Evolutionary conservation across 2,329 filamentous ascomycete species (phyloP), one percentile per base, ranked within the genome.

Genomic region (Blumeriella jaapii): DNA sequence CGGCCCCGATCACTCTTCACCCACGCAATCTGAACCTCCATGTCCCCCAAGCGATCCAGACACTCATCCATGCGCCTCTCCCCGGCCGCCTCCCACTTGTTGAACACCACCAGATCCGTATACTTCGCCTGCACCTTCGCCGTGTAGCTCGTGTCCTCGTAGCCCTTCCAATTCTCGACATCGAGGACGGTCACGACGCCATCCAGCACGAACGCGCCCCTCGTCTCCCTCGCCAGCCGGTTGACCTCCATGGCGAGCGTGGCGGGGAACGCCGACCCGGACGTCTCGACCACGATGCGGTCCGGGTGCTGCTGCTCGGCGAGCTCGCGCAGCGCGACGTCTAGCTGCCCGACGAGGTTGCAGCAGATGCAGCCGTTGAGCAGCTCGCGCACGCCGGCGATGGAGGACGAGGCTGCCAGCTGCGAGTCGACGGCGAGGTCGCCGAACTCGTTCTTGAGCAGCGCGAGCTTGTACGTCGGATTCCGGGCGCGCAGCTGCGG

Each of bases 331-430:
- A 98, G 75, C 1, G 89, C 87, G 30, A 81, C 76, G 40, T 75
- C 74, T 6, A 98, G 74, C 59, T 93, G 84, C 11, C 91, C 91
- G 41, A 98, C 89, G 16, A 96, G 79, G 57, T 96, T 96, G 65
- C 91, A 98, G 71, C 91, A 98, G 60, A 98, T 96, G 63, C 91
- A 96, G 47, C 89, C 91, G 58, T 94, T 93, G 35, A 98, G 78
- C 1, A 98, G 71, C 60, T 98, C 91, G 51, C 82, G 82, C 4
- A 94, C 87, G 36, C 86, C 89, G 1, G 84, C 80, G 48, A 98
- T 86, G 44, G 87, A 78, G 31, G 74, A 74, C 10, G 81, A 81
- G 0, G 81, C 69, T 11, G 91, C 89, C 18, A 98, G 78, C 58
- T 94, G 83, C 1, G 83, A 91, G 65, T 98, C 91, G 56, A 98